phyloP scores from a whole-genome alignment of 108 stramenopile species.

The Nitzschia palea region DNA sequence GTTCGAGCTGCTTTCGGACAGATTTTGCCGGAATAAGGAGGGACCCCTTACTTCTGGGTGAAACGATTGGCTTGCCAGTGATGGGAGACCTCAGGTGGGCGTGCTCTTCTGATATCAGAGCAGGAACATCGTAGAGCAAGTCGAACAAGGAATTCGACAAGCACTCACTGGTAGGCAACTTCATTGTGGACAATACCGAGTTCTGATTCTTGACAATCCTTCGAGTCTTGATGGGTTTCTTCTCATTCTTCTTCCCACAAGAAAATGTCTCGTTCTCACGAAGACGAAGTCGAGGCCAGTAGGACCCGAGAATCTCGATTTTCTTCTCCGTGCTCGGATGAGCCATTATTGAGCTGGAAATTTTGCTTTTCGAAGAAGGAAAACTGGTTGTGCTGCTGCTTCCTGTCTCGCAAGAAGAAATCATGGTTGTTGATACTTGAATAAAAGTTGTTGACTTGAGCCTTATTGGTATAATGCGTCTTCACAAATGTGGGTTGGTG shows the following conservation, averaged over 20 bases:
- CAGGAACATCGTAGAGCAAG: background rate
- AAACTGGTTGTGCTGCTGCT: background rate
- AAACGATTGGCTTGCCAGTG: constrained; percentile 13
- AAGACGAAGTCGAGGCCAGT: constrained; percentile 14
- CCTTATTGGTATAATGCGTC: background rate
- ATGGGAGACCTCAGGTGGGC: background rate
- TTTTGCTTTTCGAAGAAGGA: background rate
- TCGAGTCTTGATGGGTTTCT: constrained; percentile 10
- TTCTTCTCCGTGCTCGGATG: background rate
- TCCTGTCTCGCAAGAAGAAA: no score
- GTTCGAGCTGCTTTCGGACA: constrained; percentile 2
- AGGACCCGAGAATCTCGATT: constrained; percentile 14
- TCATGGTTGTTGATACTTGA: no score
- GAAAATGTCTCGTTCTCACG: background rate
- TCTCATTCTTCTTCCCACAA: constrained; percentile 1
- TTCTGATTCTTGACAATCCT: background rate
- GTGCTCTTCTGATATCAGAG: background rate
- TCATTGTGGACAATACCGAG: background rate
- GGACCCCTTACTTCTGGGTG: background rate
- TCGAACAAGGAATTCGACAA: background rate
- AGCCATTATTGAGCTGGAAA: constrained; percentile 12
- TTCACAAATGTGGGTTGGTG: background rate
- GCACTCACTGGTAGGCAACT: background rate
- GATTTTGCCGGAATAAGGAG: background rate
- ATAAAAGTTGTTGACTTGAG: background rate